A percentile compares a stretch with the other conserved stretches of the same genome.
Evolutionary conservation across 257 asterid species (phyloP).

Genomic region (Scutellaria baicalensis): DNA sequence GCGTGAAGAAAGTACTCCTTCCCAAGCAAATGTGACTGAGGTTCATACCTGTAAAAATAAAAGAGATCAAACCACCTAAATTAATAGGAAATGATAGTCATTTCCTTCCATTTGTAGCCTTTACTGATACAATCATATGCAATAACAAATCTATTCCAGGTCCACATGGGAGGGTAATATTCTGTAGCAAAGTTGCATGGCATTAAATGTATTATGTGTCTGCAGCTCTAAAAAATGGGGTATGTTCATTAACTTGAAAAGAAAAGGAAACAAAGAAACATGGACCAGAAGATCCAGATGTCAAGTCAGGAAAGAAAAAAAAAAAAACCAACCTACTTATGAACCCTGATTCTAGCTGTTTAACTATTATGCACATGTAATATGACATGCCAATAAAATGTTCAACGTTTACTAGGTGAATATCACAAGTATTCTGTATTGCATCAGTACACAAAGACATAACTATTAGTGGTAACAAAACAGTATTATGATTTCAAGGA

Average conservation of each 20-base stretch:
- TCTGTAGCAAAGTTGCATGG: background rate
- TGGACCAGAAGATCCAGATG: slow-evolving; percentile 2
- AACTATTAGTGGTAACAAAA: background rate
- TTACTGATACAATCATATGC: background rate
- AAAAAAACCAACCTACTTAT: background rate
- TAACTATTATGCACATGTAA: background rate
- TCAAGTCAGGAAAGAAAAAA: background rate
- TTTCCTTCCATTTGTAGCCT: background rate
- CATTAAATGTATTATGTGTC: background rate
- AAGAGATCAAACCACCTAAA: slow-evolving; percentile 16
- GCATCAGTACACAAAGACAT: background rate
- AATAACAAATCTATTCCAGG: background rate
- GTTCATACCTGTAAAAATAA: slow-evolving; percentile 77
- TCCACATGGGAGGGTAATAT: background rate
- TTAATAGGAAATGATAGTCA: background rate
- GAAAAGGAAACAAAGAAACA: background rate
- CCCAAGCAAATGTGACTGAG: slow-evolving; percentile 73
- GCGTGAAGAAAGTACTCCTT: slow-evolving; percentile 95
- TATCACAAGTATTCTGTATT: background rate
- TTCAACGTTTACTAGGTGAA: background rate
- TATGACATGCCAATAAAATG: background rate
- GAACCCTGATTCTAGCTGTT: background rate
- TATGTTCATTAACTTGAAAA: background rate
- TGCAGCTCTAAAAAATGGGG: too few relatives aligned
- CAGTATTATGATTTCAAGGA: background rate